These are phyloP conservation scores for Solanum hybrid DNA, from an alignment of 305 asterid genomes.

Conservation along the genomic window DNA sequence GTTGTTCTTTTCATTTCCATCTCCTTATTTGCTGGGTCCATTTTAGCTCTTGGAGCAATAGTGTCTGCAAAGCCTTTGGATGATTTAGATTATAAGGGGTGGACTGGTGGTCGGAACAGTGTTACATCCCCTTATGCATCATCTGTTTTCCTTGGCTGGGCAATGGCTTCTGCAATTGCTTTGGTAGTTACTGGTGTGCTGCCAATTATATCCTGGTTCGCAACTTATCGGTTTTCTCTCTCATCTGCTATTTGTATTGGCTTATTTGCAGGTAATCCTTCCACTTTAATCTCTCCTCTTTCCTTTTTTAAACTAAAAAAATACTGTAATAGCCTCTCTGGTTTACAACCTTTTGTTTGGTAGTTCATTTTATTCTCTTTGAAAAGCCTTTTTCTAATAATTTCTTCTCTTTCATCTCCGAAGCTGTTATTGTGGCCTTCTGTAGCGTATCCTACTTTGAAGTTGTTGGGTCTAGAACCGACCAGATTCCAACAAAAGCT, in stretches of 20 bases:
- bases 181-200: slow-evolving; percentile 76
- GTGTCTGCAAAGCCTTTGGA: slow-evolving; percentile 95
- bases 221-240: slow-evolving; percentile 85
- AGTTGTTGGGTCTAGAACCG: slow-evolving; percentile 69
- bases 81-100: slow-evolving; percentile 72
- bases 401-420: slow-evolving; percentile 15
- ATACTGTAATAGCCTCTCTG: background rate
- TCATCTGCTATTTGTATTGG: slow-evolving; percentile 90
- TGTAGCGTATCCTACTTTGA: slow-evolving; percentile 83
- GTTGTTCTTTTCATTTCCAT: slow-evolving; percentile 62
- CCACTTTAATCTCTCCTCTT: background rate
- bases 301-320: background rate
- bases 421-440: slow-evolving; percentile 82
- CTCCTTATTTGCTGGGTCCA: slow-evolving; percentile 75
- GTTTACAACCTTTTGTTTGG: background rate
- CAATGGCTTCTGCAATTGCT: slow-evolving; percentile 87
- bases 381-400: slow-evolving; percentile 10
- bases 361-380: background rate
- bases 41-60: slow-evolving; percentile 89
- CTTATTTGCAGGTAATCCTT: slow-evolving; percentile 62
- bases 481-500: slow-evolving; percentile 70
- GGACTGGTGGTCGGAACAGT: slow-evolving; percentile 56
- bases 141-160: slow-evolving; percentile 90
- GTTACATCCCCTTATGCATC: slow-evolving; percentile 92
- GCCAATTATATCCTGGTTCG: slow-evolving; percentile 96